Evolutionary conservation across 352 stramenopile genomes (phyloP).

Genomic region (Blastocystis sp.): DNA sequence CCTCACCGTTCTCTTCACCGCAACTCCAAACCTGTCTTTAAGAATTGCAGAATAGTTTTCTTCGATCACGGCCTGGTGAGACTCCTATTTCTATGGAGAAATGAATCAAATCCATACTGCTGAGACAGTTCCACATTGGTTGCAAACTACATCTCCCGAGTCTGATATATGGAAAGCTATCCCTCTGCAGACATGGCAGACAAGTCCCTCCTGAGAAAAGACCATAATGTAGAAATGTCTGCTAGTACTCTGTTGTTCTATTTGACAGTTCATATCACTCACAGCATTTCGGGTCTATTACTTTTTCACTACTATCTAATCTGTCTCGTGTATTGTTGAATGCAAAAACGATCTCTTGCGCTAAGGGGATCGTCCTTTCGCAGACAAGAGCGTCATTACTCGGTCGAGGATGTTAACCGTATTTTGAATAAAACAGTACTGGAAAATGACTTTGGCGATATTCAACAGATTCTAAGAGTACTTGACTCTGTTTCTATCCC

Average conservation of each 20-base stretch:
- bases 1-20: neutral
- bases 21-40: neutral
- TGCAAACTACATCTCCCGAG: neutral
- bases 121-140: slow-evolving; percentile 25
- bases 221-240: neutral
- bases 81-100: neutral
- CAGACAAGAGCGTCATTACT: neutral
- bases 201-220: neutral
- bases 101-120: neutral
- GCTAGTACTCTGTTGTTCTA: neutral
- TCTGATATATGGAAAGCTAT: neutral
- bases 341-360: neutral
- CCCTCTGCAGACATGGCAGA: neutral
- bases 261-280: neutral
- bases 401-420: neutral
- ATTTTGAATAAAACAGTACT: neutral
- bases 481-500: neutral
- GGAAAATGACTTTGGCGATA: neutral
- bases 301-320: neutral
- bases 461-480: neutral
- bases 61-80: slow-evolving; percentile 1
- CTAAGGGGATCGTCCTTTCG: neutral
- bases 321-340: neutral
- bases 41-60: slow-evolving; percentile 8
- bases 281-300: neutral